phyloP scores from a whole-genome alignment of 129 eudicot genomes.

The Oenanthe sinensis region DNA sequence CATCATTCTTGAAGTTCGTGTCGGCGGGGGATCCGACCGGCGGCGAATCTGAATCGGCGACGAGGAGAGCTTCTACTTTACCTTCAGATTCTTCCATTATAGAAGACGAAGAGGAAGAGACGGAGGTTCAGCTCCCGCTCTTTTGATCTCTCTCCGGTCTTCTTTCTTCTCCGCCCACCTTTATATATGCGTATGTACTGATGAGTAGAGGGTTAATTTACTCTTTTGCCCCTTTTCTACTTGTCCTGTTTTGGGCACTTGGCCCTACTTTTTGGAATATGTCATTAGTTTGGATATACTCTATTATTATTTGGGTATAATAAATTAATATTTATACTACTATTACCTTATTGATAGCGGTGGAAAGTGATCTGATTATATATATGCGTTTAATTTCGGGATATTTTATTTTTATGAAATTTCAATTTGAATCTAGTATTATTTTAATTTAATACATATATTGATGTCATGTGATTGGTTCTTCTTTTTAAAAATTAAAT shows the following conservation, averaged over 20 bases:
- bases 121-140: background rate
- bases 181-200: no score
- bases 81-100: constrained; percentile 24
- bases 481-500: no score
- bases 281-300: background rate
- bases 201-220: background rate
- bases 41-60: constrained; percentile 23
- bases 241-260: background rate
- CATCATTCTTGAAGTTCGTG: constrained; percentile 15
- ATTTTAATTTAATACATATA: no score
- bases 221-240: background rate
- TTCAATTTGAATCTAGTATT: no score
- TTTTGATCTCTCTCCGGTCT: constrained; percentile 8
- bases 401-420: no score
- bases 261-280: background rate
- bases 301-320: no score
- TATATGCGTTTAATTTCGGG: no score
- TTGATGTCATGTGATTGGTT: no score
- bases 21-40: constrained; percentile 45
- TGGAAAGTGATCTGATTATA: no score
- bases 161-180: background rate
- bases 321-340: no score
- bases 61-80: background rate
- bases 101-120: no score
- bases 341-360: no score